Evolutionary conservation across 148 eudicot species (phyloP).

Genomic region (Polygonum maritimum): DNA sequence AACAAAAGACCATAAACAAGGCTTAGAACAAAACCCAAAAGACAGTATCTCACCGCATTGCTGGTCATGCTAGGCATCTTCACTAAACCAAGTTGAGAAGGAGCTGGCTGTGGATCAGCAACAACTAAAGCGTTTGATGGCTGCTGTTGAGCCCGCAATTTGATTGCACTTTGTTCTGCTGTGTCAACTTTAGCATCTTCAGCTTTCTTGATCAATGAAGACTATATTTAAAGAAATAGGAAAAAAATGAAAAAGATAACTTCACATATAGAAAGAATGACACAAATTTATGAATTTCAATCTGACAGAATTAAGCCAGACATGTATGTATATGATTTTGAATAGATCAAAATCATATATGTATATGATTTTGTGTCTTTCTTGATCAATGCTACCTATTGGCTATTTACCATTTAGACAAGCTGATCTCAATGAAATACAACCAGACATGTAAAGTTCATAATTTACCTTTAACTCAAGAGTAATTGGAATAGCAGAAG

Average conservation of each 20-base stretch:
- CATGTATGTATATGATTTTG: too few relatives aligned
- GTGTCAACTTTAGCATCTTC: constrained; percentile 92
- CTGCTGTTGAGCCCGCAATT: constrained; percentile 79
- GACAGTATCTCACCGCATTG: constrained; percentile 40
- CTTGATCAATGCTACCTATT: too few relatives aligned
- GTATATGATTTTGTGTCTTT: too few relatives aligned
- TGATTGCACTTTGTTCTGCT: constrained; percentile 95
- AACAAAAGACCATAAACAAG: neutral
- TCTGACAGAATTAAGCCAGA: too few relatives aligned
- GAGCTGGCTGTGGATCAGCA: constrained; percentile 54
- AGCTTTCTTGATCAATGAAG: constrained; percentile 84
- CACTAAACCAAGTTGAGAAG: constrained; percentile 55
- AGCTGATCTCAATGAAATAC: too few relatives aligned
- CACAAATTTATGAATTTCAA: too few relatives aligned
- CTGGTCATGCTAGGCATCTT: constrained; percentile 56
- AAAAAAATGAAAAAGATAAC: neutral
- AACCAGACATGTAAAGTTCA: too few relatives aligned
- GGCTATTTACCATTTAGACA: too few relatives aligned
- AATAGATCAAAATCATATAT: too few relatives aligned
- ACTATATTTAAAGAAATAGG: constrained; percentile 30
- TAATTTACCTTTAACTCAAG: too few relatives aligned
- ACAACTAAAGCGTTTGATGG: constrained; percentile 77
- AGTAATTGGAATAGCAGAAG: too few relatives aligned
- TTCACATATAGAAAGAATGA: neutral
- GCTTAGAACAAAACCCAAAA: neutral